Evolutionary conservation across 23 red algal species (phyloP), one percentile per base, ranked within the genome.

Genomic region (Agarophyton chilense): DNA sequence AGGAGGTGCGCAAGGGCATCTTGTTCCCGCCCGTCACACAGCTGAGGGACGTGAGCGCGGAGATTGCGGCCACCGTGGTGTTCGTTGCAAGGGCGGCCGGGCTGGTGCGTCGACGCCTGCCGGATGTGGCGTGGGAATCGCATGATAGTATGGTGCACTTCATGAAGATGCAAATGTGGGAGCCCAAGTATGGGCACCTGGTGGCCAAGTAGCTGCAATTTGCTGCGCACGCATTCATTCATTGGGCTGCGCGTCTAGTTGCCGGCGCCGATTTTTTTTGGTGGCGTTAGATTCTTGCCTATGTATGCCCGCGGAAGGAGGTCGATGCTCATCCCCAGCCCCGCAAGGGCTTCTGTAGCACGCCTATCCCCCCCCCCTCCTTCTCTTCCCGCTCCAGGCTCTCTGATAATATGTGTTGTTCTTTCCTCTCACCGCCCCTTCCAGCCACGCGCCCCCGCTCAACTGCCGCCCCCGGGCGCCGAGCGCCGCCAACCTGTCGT

Each of bases 51-150:
- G 91, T 98, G 1, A 93, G 88, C 82, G 95, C 79, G 21, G 78
- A 89, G 74, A 86, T 98, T 16, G 95, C 90, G 22, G 95, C 66
- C n/a, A 85, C 95, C 0, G 88, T 98, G 25, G 90, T 76, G 21
- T 64, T 86, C 46, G 95, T 92, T 18, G 95, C 95, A 19, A 31
- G 82, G 25, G 75, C 82, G 7, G 47, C 91, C 66, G 86, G 84
- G 34, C 67, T 95, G 14, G 83, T 66, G 70, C 43, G 72, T 4
- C 46, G 64, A 4, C 42, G 34, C 3, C 71, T 74, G 16, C 79
- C 79, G 33, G 57, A 75, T 14, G 8, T 24, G 41, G 78, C 68
- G 32, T 64, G 54, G 79, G 14, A 93, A 40, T 78, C 71, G 21
- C 46, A 63, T 22, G 79, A 77, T 3, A 67, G 45, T 17, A 84